Conservation (phyloP, 1,139 yeast species). For the Cylindricascospora bacillispora region DNA sequence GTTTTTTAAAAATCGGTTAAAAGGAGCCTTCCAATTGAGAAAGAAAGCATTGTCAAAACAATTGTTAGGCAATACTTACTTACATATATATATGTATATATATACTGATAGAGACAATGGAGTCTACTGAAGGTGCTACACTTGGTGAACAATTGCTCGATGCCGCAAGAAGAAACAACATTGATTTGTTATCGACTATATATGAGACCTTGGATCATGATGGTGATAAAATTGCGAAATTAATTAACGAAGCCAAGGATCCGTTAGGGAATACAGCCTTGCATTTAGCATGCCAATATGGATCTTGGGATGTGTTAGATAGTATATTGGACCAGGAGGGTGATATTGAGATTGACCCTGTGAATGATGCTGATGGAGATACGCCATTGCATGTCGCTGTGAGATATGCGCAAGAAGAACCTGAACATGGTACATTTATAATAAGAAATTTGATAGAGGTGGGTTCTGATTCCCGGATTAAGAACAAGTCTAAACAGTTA, state of each 20-base stretch:
- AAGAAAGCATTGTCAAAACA: too few relatives aligned
- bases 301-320: constrained; percentile 82
- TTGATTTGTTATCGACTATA: constrained; percentile 53
- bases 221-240: constrained; percentile 37
- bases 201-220: constrained; percentile 36
- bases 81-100: too few relatives aligned
- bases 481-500: constrained; percentile 48
- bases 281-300: constrained; percentile 70
- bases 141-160: constrained; percentile 72
- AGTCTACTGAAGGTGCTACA: constrained; percentile 51
- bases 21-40: too few relatives aligned
- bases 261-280: constrained; percentile 73
- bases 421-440: constrained; percentile 74
- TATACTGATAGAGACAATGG: too few relatives aligned
- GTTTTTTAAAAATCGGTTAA: too few relatives aligned
- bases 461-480: constrained; percentile 67
- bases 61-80: too few relatives aligned
- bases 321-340: constrained; percentile 75
- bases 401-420: constrained; percentile 59
- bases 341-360: constrained; percentile 69
- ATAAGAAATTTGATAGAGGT: constrained; percentile 79
- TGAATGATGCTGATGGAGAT: constrained; percentile 57
- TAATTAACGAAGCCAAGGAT: constrained; percentile 63
- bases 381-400: constrained; percentile 88
- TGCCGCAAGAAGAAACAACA: constrained; percentile 78